These are phyloP conservation scores for Leucocoprinus leucothites DNA, from an alignment of 768 basidiomycete genomes.

Conservation along the genomic window DNA sequence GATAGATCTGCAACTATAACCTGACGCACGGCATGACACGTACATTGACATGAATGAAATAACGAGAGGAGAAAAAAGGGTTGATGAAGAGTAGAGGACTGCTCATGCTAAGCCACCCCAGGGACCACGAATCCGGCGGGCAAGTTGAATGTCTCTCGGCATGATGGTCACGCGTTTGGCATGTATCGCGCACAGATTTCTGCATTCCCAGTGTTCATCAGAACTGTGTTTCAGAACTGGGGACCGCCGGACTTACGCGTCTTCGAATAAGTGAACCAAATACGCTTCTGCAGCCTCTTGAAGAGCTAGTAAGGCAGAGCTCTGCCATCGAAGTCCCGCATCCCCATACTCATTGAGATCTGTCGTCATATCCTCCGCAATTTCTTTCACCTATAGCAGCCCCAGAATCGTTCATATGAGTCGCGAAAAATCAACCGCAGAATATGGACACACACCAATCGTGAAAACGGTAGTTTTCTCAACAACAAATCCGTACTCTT, in stretches of 20 bases:
- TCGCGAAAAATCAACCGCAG: background rate
- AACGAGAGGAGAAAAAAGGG: background rate
- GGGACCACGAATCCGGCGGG: conserved; percentile 89
- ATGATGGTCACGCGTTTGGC: conserved; percentile 98
- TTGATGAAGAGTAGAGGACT: background rate
- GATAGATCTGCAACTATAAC: conserved; percentile 5
- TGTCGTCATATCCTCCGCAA: conserved; percentile 87
- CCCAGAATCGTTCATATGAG: background rate
- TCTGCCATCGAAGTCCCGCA: conserved; percentile 85
- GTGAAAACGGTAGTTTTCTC: conserved; percentile 87
- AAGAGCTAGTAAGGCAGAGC: conserved; percentile 86
- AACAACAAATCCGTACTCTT: conserved; percentile 88
- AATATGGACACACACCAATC: conserved; percentile 59
- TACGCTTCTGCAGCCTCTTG: conserved; percentile 97
- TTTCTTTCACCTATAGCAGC: conserved; percentile 79
- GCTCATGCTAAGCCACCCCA: conserved; percentile 70
- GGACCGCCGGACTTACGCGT: conserved; percentile 71
- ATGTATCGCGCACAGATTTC: conserved; percentile 95
- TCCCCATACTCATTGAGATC: conserved; percentile 62
- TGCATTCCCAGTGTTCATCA: conserved; percentile 26
- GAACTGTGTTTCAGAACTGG: conserved; percentile 1
- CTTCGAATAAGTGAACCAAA: conserved; percentile 95
- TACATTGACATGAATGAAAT: background rate
- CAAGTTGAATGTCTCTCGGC: conserved; percentile 96
- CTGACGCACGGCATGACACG: background rate